Evolutionary conservation across 2,329 filamentous ascomycete genomes (phyloP), one percentile per base, ranked within the genome.

Genomic region (Apiospora kogelbergensis): DNA sequence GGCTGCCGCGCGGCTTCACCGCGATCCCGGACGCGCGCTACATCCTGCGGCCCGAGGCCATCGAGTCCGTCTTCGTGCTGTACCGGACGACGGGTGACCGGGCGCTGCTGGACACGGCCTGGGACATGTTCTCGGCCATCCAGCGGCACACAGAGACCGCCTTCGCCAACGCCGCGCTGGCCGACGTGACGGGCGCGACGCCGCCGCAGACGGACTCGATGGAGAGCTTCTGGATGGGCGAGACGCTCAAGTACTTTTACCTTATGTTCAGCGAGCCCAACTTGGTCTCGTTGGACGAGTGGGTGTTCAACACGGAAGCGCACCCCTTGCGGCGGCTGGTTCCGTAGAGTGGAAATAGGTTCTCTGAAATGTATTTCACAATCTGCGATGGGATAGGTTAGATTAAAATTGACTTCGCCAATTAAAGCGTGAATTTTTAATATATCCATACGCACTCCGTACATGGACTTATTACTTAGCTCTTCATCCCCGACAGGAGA

Each of bases 31-130:
- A 42, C 40, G 40, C 1, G 63, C 84, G 85, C 68, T 93, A 93
- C 75, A 87, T 92, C 42, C 82, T 93, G 57, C 86, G 90, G 69
- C 92, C 92, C 24, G 92, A 95, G 80, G 92, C 92, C 1, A 93
- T 95, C 67, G 93, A 95, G 81, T 92, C 89, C 20, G 87, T 95
- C 6, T 95, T 93, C 79, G 87, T 93, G 76, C 88, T 95, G 83
- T 93, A 91, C 77, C 88, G 92, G 68, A 83, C 93, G 69, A 94
- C 91, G 0, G 92, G 91, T 33, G 88, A 93, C 71, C 73, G 83
- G 1, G 81, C 83, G 65, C 91, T 89, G 85, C 88, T 88, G 75
- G 86, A 91, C 69, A 89, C 89, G 76, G 92, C 91, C 1, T 94
- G 92, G 91, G 82, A 83, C 68, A 94, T 94, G 91, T 94, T 93